These are phyloP conservation scores for Ceratobasidium sp. DNA, from an alignment of 1,284 basidiomycete genomes.

Conservation along the genomic window DNA sequence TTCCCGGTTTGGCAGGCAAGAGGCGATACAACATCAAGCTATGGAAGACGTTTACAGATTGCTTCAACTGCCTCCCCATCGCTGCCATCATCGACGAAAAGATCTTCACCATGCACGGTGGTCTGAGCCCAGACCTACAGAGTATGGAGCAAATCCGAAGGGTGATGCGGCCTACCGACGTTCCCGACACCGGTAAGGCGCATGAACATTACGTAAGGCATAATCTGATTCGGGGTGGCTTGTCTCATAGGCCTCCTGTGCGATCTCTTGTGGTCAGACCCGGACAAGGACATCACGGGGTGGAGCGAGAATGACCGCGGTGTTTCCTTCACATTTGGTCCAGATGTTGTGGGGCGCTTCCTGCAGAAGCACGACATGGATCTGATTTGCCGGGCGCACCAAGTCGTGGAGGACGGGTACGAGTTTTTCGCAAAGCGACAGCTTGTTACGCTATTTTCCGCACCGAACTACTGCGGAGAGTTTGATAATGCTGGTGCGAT, in stretches of 20 bases:
- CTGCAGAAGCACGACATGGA: constrained; percentile 99
- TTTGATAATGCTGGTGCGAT: constrained; percentile 99
- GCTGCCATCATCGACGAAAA: constrained; percentile 98
- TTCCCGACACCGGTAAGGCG: constrained; percentile 91
- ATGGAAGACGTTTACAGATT: constrained; percentile 98
- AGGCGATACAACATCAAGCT: constrained; percentile 98
- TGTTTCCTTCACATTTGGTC: constrained; percentile 98
- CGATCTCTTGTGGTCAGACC: constrained; percentile 98
- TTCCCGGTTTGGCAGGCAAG: constrained; percentile 71
- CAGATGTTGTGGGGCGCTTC: constrained; percentile 97
- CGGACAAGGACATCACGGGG: constrained; percentile 98
- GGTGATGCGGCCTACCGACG: constrained; percentile 99
- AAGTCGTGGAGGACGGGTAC: constrained; percentile 99
- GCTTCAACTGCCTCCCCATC: constrained; percentile 95
- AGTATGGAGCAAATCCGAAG: constrained; percentile 99
- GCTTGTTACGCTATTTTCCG: constrained; percentile 96
- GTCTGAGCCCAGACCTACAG: constrained; percentile 95
- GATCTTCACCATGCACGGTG: constrained; percentile 95
- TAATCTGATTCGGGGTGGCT: constrained; percentile 28
- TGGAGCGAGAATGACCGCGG: constrained; percentile 99
- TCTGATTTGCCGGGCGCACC: constrained; percentile 97
- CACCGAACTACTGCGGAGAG: constrained; percentile 98
- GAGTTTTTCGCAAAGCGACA: constrained; percentile 99
- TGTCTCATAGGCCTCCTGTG: constrained; percentile 80
- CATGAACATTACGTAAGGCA: constrained; percentile 12